Evolutionary conservation across 495 filamentous ascomycete genomes (phyloP).

Genomic region (Cercophora samala): DNA sequence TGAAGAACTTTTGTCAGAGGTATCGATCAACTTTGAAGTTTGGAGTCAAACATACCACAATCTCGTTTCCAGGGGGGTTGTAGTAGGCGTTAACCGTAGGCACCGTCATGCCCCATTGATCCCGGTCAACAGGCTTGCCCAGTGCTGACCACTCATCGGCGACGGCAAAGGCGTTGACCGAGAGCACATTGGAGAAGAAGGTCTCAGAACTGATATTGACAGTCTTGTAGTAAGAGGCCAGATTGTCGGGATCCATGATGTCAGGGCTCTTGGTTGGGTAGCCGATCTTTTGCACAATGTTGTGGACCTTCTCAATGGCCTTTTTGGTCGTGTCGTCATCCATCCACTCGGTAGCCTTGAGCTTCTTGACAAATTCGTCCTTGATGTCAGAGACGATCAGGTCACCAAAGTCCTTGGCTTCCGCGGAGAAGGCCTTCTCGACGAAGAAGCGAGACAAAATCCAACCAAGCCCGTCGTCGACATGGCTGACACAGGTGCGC

Average conservation of each 20-base stretch:
- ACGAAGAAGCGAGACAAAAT: slow-evolving; percentile 61
- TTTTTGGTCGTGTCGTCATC: slow-evolving; percentile 58
- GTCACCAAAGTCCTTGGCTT: slow-evolving; percentile 45
- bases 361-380: slow-evolving; percentile 53
- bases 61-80: slow-evolving; percentile 64
- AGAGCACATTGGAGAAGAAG: slow-evolving; percentile 61
- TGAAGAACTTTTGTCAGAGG: slow-evolving; percentile 60
- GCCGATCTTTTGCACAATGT: slow-evolving; percentile 72
- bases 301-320: slow-evolving; percentile 65
- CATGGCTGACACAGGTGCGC: slow-evolving; percentile 60
- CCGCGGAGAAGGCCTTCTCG: slow-evolving; percentile 15
- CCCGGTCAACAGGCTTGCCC: slow-evolving; percentile 65
- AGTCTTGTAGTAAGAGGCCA: slow-evolving; percentile 57
- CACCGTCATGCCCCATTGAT: slow-evolving; percentile 62
- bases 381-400: slow-evolving; percentile 68
- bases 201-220: slow-evolving; percentile 54
- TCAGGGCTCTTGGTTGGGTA: slow-evolving; percentile 59
- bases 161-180: slow-evolving; percentile 38
- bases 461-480: slow-evolving; percentile 57
- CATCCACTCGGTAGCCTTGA: slow-evolving; percentile 66
- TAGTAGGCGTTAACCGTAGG: slow-evolving; percentile 61
- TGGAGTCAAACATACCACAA: slow-evolving; percentile 39
- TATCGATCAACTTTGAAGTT: no score
- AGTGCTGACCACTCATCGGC: slow-evolving; percentile 60
- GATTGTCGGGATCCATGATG: slow-evolving; percentile 55